Evolutionary conservation across 805 yeast species (phyloP).

Genomic region (Saturnispora besseyi): DNA sequence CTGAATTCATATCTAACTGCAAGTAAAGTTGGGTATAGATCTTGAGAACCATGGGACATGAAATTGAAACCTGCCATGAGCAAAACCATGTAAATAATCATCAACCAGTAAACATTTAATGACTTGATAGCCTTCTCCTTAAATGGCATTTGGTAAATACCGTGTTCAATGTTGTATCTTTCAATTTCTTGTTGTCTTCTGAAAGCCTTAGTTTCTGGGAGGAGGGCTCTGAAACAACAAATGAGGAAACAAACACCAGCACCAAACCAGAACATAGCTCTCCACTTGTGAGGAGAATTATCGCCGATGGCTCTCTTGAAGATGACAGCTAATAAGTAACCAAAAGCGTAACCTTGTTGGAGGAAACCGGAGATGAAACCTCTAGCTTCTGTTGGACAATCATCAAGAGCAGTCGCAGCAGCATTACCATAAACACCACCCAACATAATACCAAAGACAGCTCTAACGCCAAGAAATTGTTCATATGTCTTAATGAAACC

Average conservation of each 20-base stretch:
- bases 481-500: slow-evolving; percentile 49
- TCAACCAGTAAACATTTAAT: slow-evolving; percentile 46
- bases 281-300: slow-evolving; percentile 47
- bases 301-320: slow-evolving; percentile 57
- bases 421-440: slow-evolving; percentile 52
- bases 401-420: slow-evolving; percentile 45
- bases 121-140: slow-evolving; percentile 29
- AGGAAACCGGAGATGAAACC: slow-evolving; percentile 59
- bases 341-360: slow-evolving; percentile 76
- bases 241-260: slow-evolving; percentile 46
- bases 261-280: slow-evolving; percentile 60
- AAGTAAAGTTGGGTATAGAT: slow-evolving; percentile 49
- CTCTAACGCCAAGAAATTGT: slow-evolving; percentile 55
- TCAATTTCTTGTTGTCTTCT: slow-evolving; percentile 32
- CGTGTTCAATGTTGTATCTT: slow-evolving; percentile 24
- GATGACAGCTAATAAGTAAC: slow-evolving; percentile 55
- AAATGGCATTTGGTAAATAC: slow-evolving; percentile 27
- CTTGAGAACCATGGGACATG: slow-evolving; percentile 57
- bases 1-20: slow-evolving; percentile 37
- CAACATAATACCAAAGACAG: slow-evolving; percentile 51
- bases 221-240: slow-evolving; percentile 32
- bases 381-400: slow-evolving; percentile 43
- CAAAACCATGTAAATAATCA: slow-evolving; percentile 45
- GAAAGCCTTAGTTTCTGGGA: slow-evolving; percentile 50
- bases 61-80: slow-evolving; percentile 58